Conservation (phyloP, 148 eudicot genomes). For the Fagopyrum esculentum region DNA sequence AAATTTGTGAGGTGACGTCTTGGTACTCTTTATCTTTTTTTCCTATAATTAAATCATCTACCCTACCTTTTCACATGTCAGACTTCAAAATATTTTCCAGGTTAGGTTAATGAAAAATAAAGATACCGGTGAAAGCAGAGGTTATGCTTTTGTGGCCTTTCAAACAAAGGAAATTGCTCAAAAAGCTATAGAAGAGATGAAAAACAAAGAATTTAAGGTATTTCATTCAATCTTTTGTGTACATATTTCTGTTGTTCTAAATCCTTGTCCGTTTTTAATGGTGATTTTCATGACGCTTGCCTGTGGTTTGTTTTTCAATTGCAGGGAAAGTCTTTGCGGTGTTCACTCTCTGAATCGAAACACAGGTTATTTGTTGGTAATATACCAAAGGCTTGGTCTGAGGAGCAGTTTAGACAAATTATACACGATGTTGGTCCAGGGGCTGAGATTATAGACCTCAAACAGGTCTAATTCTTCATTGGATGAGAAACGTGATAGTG, state of each 20-base stretch:
- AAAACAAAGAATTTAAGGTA: conserved; percentile 91
- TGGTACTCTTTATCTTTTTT: background rate
- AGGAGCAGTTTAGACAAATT: conserved; percentile 70
- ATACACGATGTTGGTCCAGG: conserved; percentile 92
- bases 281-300: background rate
- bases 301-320: background rate
- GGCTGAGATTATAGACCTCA: conserved; percentile 77
- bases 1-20: conserved; percentile 58
- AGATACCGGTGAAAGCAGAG: conserved; percentile 89
- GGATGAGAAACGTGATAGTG: background rate
- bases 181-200: conserved; percentile 74
- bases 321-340: conserved; percentile 83
- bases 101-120: conserved; percentile 71
- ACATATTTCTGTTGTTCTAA: background rate
- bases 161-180: conserved; percentile 69
- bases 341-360: conserved; percentile 84
- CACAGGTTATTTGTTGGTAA: conserved; percentile 87
- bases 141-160: conserved; percentile 87
- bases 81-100: conserved; percentile 30
- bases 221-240: background rate
- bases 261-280: background rate
- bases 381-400: conserved; percentile 84
- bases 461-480: conserved; percentile 43
- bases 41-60: background rate
- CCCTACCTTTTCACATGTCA: background rate